Base-by-base conservation (phyloP, 495 filamentous ascomycete species). In the Platismatia glauca region DNA sequence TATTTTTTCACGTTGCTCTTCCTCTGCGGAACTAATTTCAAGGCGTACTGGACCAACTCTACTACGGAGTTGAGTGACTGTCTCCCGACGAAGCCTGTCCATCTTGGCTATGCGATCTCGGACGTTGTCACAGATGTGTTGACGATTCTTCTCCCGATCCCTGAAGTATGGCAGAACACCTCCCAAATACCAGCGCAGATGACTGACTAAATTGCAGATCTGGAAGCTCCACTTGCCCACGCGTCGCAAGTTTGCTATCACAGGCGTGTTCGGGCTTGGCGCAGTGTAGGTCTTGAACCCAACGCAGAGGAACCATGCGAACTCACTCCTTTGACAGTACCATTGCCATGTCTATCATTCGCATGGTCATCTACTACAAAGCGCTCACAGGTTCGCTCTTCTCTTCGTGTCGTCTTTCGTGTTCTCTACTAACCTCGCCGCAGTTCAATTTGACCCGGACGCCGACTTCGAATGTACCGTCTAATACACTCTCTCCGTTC, bases 51-150 rank as follows among this genome's bases (percentile, higher is more conserved):
- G 60, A 62, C 60, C 31, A 62, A 29, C 50, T 24, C 27, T 13
- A 35, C 9, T 20, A 41, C 50, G 18, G 60, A 62, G 38, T 7
- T 4, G 31, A 20, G 11, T 12, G 24, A 41, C 22, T 62, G 60
- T 57, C 46, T 62, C 24, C 46, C 44, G 13, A 62, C 60, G 29
- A 55, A 58, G 31, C 31, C 37, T 35, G 31, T 58, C 15, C 56
- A 58, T 38, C 22, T 37, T 33, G 56, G 33, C 56, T 58, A 37
- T 58, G 56, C 56, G 7, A 58, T 58, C 34, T 58, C 56, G 48
- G 60, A 55, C 34, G 44, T 62, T 22, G 22, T 62, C 20, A 56
- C 60, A 20, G 60, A 62, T 57, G 37, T 62, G n/a, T n/a, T 62
- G 20, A 57, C 38, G 20, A 62, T 58, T 22, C 31, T 62, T 58